Conservation (phyloP, 345 rosid genomes). For the Pugionium cornutum region DNA sequence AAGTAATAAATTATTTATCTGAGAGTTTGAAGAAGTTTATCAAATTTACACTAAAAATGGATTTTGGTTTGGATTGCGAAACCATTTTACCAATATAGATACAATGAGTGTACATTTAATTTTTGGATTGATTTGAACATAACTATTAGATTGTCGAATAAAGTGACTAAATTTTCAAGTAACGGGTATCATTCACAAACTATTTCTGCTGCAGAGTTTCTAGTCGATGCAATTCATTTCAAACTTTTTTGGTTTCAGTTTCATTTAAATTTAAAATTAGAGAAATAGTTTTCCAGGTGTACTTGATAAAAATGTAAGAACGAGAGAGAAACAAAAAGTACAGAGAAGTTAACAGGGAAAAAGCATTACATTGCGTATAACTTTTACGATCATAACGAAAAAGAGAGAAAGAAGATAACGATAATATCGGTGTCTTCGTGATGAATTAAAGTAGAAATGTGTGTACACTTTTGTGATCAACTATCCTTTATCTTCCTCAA, state of each 20-base stretch:
- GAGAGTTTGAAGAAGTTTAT: too few species aligned
- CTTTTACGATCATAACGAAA: conserved; percentile 28
- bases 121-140: too few species aligned
- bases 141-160: too few species aligned
- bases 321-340: neutral
- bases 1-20: too few species aligned
- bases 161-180: too few species aligned
- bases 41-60: too few species aligned
- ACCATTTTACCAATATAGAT: too few species aligned
- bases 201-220: conserved; percentile 2
- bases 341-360: conserved; percentile 29
- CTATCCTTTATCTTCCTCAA: conserved; percentile 20
- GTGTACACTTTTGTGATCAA: conserved; percentile 37
- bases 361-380: conserved; percentile 30
- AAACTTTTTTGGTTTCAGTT: too few species aligned
- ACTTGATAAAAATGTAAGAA: conserved; percentile 27
- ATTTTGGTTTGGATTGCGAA: too few species aligned
- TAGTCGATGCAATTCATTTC: conserved; percentile 10
- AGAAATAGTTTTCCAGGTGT: conserved; percentile 20
- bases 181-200: neutral
- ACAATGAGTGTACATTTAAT: too few species aligned
- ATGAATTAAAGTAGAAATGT: conserved; percentile 39
- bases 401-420: conserved; percentile 20
- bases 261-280: too few species aligned
- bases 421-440: conserved; percentile 39